Base-by-base conservation (phyloP, 1,139 yeast genomes). In the Blastobotrys elegans region DNA sequence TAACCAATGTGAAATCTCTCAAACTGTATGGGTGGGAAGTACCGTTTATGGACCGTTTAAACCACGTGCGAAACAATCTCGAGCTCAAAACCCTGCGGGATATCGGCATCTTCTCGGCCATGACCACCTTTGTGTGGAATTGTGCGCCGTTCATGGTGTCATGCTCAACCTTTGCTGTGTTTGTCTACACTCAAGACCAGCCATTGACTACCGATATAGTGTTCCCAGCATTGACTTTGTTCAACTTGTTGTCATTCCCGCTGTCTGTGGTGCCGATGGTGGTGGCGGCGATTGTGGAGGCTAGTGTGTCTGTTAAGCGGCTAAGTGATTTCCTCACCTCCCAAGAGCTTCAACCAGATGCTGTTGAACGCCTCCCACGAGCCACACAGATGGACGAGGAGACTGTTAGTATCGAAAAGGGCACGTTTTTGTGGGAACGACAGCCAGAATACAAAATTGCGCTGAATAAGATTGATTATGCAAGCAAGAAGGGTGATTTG, bases 1-100 rank as follows among this genome's bases (percentile, higher is more conserved):
- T 92, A 63, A 86, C 88, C 65, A 89, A 89, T 62, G 89, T 92
- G 65, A 92, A 90, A 69, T 86, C 96, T 3, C 75, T 92, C 66
- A 92, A 92, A 66, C 74, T 92, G 44, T 92, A 92, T 60, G 96
- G 95, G 3, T 92, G 98, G 98, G 98, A 92, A 69, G 68, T 67
- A 26, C 96, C 97, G 7, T 92, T 88, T 64, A 78, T 79, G 59
- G 75, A 75, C 26, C 83, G 82, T 58, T 73, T 92, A 49, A 80
- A 78, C 58, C 71, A 80, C 57, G 96, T 92, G 33, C 83, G 99
- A 74, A 88, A 90, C 60, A 87, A 89, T 48, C 82, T 83, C 62
- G 99, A 94, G 68, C 77, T 94, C 65, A 74, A 73, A 40, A 90
- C 87, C 57, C 75, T 92, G 66, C 81, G 76, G 57, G 78, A 72